Conservation (phyloP, 176 grass and related monocot species). For the Elymus sibiricus region DNA sequence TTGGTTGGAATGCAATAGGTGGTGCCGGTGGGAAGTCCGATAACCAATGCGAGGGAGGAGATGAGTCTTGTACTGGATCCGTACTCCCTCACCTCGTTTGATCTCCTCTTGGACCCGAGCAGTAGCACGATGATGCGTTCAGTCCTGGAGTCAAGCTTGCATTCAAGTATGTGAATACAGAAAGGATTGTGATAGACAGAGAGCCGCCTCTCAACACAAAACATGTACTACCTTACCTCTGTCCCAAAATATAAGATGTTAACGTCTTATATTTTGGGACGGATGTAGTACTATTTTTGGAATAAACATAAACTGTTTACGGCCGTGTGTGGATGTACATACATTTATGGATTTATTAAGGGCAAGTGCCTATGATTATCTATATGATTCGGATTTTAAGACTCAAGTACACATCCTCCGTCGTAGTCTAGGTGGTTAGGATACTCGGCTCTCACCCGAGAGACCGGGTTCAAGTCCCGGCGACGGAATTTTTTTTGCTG, state of each 20-base stretch:
- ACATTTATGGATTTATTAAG: no score
- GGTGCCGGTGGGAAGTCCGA: slow-evolving; percentile 44
- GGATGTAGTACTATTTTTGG: no score
- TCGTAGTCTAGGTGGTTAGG: slow-evolving; percentile 95
- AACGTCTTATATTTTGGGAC: no score
- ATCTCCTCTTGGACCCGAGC: slow-evolving; percentile 45
- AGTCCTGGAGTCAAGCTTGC: not conserved
- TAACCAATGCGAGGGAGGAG: slow-evolving; percentile 53
- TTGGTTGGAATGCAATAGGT: slow-evolving; percentile 52
- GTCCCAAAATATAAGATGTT: no score
- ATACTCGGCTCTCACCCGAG: slow-evolving; percentile 90
- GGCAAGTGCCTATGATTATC: no score
- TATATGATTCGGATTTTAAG: not conserved
- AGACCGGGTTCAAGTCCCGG: slow-evolving; percentile 74
- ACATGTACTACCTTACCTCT: no score
- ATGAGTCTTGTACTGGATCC: slow-evolving; percentile 56
- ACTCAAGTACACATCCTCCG: not conserved
- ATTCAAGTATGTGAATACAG: slow-evolving; percentile 15
- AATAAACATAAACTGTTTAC: not conserved
- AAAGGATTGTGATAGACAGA: not conserved
- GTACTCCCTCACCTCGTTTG: slow-evolving; percentile 75
- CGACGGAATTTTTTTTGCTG: slow-evolving; percentile 38
- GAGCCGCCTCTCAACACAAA: not conserved
- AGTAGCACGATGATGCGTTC: not conserved
- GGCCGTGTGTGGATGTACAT: not conserved